Conservation (phyloP, 352 stramenopile species). For the Phytopythium mirpurense region DNA sequence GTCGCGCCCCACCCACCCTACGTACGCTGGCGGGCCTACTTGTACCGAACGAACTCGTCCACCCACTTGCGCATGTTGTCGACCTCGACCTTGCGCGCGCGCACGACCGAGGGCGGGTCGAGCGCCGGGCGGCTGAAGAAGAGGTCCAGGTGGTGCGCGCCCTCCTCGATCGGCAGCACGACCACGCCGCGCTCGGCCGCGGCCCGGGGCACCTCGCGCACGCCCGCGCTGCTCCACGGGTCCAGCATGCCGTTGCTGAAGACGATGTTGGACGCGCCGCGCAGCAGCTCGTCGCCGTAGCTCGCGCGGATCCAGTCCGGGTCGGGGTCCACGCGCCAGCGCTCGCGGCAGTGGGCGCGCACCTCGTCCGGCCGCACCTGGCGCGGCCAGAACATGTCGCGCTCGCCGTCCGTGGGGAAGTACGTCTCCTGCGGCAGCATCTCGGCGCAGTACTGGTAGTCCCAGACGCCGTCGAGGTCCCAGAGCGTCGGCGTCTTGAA, state of each 20-base stretch:
- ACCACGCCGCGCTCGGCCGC: slow-evolving; percentile 49
- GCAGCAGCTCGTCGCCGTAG: slow-evolving; percentile 63
- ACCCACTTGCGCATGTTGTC: slow-evolving; percentile 85
- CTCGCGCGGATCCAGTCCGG: slow-evolving; percentile 69
- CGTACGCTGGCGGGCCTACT: no score
- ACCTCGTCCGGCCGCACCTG: slow-evolving; percentile 62
- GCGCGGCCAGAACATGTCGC: slow-evolving; percentile 90
- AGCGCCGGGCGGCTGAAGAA: slow-evolving; percentile 86
- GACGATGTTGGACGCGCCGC: slow-evolving; percentile 90
- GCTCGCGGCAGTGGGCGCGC: slow-evolving; percentile 47
- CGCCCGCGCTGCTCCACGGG: slow-evolving; percentile 89
- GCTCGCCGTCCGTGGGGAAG: slow-evolving; percentile 82
- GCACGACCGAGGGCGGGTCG: slow-evolving; percentile 77
- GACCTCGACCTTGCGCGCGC: slow-evolving; percentile 71
- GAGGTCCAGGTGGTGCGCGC: slow-evolving; percentile 89
- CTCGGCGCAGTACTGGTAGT: slow-evolving; percentile 92
- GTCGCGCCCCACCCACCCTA: no score
- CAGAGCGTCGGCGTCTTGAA: slow-evolving; percentile 64
- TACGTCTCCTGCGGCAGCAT: slow-evolving; percentile 89
- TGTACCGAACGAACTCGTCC: slow-evolving; percentile 47
- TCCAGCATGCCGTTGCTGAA: slow-evolving; percentile 94
- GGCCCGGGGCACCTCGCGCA: slow-evolving; percentile 49
- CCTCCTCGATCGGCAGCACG: slow-evolving; percentile 71
- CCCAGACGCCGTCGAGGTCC: slow-evolving; percentile 87
- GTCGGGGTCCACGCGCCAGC: slow-evolving; percentile 64